Evolutionary conservation across 805 yeast genomes (phyloP), one percentile per base, ranked within the genome.

Genomic region (Saccharomycopsis fibuligera): DNA sequence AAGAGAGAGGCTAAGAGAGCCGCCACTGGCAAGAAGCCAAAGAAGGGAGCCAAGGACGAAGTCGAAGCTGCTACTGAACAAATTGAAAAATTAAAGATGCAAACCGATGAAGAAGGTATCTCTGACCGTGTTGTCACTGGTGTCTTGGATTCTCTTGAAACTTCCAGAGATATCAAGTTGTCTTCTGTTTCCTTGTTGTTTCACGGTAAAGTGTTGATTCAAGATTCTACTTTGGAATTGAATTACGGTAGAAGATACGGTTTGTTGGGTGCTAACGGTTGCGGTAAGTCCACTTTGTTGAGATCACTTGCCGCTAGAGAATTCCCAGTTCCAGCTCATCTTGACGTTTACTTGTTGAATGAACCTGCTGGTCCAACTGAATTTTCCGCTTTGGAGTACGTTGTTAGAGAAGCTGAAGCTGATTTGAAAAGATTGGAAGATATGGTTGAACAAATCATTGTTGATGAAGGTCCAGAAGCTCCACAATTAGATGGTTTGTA

Each of bases 101-200:
- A 91, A 72, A 84, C 85, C 65, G 99, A 91, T 68, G 82, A 86
- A 65, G 83, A 89, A 61, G 99, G 99, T 58, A 63, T 91, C 50
- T 87, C 96, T 41, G 99, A 91, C 68, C 86, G 99, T 75, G 99
- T 91, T 57, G 86, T 91, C 58, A 91, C 99, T 40, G 99, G 99
- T 76, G 99, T 93, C 41, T 74, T 93, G 64, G 90, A 84, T 50
- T 86, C 96, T 46, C 74, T 93, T 64, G 77, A 67, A 37, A 90
- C 97, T 25, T 88, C 97, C 16, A 82, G 97, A 68, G 99, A 93
- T 82, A 72, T 93, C 63, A 93, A 93, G 72, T 66, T 91, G 60
- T 81, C 91, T 17, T 86, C 96, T 44, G 86, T 89, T 38, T 87
- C 98, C 6, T 75, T 91, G 58, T 78, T 89, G 57, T 93, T 93